phyloP scores from a whole-genome alignment of 371 early-diverging fungal species.

The Circinella minor region DNA sequence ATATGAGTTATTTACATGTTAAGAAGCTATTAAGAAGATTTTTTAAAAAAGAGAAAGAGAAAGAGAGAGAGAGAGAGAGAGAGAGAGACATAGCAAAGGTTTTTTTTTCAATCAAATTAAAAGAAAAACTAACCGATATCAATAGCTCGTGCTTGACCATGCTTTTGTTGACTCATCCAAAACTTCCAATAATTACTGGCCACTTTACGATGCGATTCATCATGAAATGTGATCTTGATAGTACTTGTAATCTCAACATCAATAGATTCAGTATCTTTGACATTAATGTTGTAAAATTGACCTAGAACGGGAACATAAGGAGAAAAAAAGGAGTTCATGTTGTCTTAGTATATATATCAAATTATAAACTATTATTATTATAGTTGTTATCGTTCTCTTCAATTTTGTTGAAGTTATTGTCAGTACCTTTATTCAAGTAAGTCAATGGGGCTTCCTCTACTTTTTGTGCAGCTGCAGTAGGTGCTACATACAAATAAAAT shows the following conservation, averaged over 20 bases:
- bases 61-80: too few species aligned
- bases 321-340: too few species aligned
- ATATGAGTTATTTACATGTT: not conserved
- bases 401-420: not conserved
- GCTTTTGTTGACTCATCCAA: conserved; percentile 75
- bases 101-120: too few species aligned
- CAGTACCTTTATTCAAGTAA: conserved; percentile 61
- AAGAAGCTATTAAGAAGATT: too few species aligned
- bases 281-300: conserved; percentile 58
- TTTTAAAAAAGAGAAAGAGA: too few species aligned
- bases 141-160: conserved; percentile 62
- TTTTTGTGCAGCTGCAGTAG: conserved; percentile 61
- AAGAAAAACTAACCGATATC: conserved; percentile 51
- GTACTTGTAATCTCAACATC: conserved; percentile 62
- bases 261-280: conserved; percentile 51
- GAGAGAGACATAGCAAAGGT: too few species aligned
- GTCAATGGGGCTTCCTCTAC: conserved; percentile 59
- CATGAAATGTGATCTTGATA: conserved; percentile 75
- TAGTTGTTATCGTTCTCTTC: too few species aligned
- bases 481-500: conserved; percentile 28
- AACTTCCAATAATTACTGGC: conserved; percentile 77
- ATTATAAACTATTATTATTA: not conserved
- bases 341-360: conserved; percentile 8
- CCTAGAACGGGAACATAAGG: conserved; percentile 28
- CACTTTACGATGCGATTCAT: conserved; percentile 72